A percentile compares a stretch with the other conserved stretches of the same genome.
Evolutionary conservation across 768 basidiomycete genomes (phyloP).

Genomic region (Pholiota molesta): DNA sequence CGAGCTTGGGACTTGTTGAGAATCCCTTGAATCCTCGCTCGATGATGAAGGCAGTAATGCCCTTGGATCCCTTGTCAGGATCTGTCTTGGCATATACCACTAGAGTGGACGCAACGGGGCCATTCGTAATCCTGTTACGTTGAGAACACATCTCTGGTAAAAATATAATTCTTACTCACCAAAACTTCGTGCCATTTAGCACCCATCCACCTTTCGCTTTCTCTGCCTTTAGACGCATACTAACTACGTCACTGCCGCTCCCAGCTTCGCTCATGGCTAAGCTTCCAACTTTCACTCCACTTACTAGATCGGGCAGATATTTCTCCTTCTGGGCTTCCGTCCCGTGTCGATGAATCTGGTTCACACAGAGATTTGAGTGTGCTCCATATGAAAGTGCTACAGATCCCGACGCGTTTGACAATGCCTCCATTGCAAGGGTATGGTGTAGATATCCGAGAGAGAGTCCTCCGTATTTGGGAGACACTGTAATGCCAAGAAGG

Average conservation of each 20-base stretch:
- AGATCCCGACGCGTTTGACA: slow-evolving; percentile 89
- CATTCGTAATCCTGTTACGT: slow-evolving; percentile 85
- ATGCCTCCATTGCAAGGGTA: slow-evolving; percentile 92
- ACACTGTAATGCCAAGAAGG: slow-evolving; percentile 84
- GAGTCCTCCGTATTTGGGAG: slow-evolving; percentile 80
- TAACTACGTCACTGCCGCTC: slow-evolving; percentile 93
- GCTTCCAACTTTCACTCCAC: slow-evolving; percentile 83
- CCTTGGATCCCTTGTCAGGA: slow-evolving; percentile 77
- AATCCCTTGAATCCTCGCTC: slow-evolving; percentile 84
- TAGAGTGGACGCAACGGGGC: slow-evolving; percentile 86
- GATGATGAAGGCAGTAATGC: slow-evolving; percentile 91
- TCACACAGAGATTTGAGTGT: slow-evolving; percentile 88
- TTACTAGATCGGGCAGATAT: slow-evolving; percentile 80
- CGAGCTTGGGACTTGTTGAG: slow-evolving; percentile 87
- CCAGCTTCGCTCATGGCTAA: slow-evolving; percentile 95
- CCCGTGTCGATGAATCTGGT: slow-evolving; percentile 85
- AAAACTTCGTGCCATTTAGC: slow-evolving; percentile 92
- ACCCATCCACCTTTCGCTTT: slow-evolving; percentile 76
- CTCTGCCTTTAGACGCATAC: slow-evolving; percentile 85
- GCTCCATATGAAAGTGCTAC: slow-evolving; percentile 92
- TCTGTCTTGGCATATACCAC: slow-evolving; percentile 93
- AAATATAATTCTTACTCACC: slow-evolving; percentile 49
- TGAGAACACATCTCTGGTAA: slow-evolving; percentile 4
- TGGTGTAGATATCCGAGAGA: slow-evolving; percentile 85
- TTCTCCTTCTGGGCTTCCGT: slow-evolving; percentile 82